phyloP scores from a whole-genome alignment of 768 basidiomycete genomes.

The Lactarius indigo region DNA sequence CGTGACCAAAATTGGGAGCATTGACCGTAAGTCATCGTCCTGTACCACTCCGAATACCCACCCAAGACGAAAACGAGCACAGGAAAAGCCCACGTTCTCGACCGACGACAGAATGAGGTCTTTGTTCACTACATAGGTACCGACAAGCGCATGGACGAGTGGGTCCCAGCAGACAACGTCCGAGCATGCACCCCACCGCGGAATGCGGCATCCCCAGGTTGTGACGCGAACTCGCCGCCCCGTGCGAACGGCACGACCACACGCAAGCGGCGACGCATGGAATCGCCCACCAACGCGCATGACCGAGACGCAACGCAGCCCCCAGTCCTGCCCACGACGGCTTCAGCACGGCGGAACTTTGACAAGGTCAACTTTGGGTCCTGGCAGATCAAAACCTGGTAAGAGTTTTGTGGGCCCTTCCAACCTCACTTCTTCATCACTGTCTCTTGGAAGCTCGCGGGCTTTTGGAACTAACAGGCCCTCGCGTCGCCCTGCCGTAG shows the following conservation, averaged over 20 bases:
- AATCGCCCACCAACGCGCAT: slow-evolving; percentile 8
- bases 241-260: slow-evolving; percentile 28
- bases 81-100: slow-evolving; percentile 52
- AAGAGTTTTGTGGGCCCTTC: slow-evolving; percentile 30
- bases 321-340: slow-evolving; percentile 9
- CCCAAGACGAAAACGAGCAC: slow-evolving; percentile 19
- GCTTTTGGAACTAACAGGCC: not conserved
- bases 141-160: slow-evolving; percentile 75
- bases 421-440: not conserved
- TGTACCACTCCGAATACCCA: slow-evolving; percentile 5
- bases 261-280: slow-evolving; percentile 28
- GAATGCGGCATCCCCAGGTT: slow-evolving; percentile 2
- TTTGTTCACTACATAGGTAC: slow-evolving; percentile 71
- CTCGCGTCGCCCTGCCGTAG: slow-evolving; percentile 37
- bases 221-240: slow-evolving; percentile 17
- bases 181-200: slow-evolving; percentile 25
- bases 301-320: slow-evolving; percentile 8
- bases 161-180: slow-evolving; percentile 51
- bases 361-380: slow-evolving; percentile 82
- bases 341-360: slow-evolving; percentile 67
- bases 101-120: slow-evolving; percentile 47
- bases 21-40: slow-evolving; percentile 35
- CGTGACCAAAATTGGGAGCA: slow-evolving; percentile 34
- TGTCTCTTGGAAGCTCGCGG: not conserved
- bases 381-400: slow-evolving; percentile 90